Evolutionary conservation across 2,329 filamentous ascomycete genomes (phyloP).

Genomic region (Clarireedia sp.): DNA sequence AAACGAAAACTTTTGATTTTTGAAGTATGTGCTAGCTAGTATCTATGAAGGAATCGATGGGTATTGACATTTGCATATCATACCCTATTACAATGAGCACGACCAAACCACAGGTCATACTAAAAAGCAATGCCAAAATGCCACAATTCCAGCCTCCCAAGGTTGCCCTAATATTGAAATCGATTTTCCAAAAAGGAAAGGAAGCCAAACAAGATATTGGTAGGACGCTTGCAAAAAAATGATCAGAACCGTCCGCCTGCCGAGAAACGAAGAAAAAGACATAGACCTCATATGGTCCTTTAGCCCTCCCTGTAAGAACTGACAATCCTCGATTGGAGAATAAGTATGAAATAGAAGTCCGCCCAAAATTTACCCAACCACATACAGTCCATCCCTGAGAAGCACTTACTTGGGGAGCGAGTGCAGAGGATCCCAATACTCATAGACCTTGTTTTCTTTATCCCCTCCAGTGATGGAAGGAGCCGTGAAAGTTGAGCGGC

Average conservation of each 20-base stretch:
- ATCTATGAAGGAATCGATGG: neutral
- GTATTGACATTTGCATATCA: neutral
- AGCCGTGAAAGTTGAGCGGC: conserved; percentile 47
- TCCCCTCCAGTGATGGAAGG: conserved; percentile 42
- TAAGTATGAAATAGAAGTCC: neutral
- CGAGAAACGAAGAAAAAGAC: neutral
- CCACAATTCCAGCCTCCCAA: neutral
- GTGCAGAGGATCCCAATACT: conserved; percentile 46
- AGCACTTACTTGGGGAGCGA: neutral
- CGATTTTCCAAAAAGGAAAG: neutral
- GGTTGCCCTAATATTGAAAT: no score
- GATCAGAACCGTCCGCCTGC: neutral
- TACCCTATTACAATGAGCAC: neutral
- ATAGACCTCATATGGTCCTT: no score
- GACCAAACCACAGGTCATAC: neutral
- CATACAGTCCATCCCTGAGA: neutral
- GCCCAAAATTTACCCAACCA: neutral
- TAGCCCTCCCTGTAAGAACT: no score
- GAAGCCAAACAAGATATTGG: neutral
- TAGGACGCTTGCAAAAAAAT: neutral
- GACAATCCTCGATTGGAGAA: no score
- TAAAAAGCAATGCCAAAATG: neutral
- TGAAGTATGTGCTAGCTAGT: neutral
- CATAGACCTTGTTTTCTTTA: conserved; percentile 43
- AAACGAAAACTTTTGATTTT: neutral